Evolutionary conservation across 2,329 filamentous ascomycete genomes (phyloP).

Genomic region (Alternaria triticina): DNA sequence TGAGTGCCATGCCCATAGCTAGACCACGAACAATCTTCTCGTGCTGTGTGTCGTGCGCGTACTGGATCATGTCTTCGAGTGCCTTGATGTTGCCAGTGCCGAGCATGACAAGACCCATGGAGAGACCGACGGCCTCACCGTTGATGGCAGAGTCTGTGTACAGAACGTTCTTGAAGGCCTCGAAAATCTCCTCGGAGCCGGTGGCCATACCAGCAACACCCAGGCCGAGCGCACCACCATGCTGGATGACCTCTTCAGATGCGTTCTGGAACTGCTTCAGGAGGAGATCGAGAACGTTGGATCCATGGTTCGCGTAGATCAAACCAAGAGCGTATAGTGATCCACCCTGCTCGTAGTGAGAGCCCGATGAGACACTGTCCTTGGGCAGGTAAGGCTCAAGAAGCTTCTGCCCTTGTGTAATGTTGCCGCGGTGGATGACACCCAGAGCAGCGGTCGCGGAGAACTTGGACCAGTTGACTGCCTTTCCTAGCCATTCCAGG

Average conservation of each 20-base stretch:
- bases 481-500: slow-evolving; percentile 96
- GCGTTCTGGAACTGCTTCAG: slow-evolving; percentile 76
- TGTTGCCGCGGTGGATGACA: slow-evolving; percentile 94
- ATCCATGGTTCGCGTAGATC: slow-evolving; percentile 97
- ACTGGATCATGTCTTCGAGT: slow-evolving; percentile 95
- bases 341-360: slow-evolving; percentile 93
- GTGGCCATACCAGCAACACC: slow-evolving; percentile 98
- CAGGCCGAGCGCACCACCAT: slow-evolving; percentile 91
- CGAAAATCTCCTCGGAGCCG: slow-evolving; percentile 87
- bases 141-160: slow-evolving; percentile 96
- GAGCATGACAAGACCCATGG: slow-evolving; percentile 98
- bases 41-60: slow-evolving; percentile 96
- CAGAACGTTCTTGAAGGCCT: slow-evolving; percentile 85
- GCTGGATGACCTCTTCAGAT: slow-evolving; percentile 92
- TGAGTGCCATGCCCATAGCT: slow-evolving; percentile 94
- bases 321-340: slow-evolving; percentile 94
- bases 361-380: slow-evolving; percentile 74
- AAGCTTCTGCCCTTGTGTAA: slow-evolving; percentile 90
- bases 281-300: slow-evolving; percentile 83
- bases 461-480: slow-evolving; percentile 99
- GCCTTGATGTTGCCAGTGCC: slow-evolving; percentile 96
- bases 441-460: slow-evolving; percentile 95
- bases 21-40: slow-evolving; percentile 98
- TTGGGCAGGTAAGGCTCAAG: slow-evolving; percentile 93
- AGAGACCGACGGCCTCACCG: slow-evolving; percentile 91